These are phyloP conservation scores for Crotalaria pallida DNA, from an alignment of 306 rosid genomes.

Conservation along the genomic window DNA sequence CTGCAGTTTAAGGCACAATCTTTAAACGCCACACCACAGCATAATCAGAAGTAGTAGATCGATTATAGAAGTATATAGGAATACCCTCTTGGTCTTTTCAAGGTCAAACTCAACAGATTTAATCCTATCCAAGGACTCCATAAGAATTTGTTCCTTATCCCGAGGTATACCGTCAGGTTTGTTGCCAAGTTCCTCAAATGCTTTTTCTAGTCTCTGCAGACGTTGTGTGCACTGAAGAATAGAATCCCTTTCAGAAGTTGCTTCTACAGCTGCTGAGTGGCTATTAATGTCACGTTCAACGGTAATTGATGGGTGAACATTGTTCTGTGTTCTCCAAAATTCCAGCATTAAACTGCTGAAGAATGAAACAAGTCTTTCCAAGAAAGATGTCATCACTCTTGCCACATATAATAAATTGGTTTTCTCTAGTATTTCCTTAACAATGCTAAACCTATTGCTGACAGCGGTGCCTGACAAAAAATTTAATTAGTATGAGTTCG, in stretches of 20 bases:
- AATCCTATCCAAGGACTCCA: slow-evolving; percentile 84
- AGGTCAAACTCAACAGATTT: slow-evolving; percentile 85
- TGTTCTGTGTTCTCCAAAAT: slow-evolving; percentile 60
- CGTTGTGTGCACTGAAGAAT: slow-evolving; percentile 67
- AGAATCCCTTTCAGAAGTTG: slow-evolving; percentile 45
- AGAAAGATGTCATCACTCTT: slow-evolving; percentile 43
- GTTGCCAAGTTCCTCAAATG: slow-evolving; percentile 52
- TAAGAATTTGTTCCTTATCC: slow-evolving; percentile 79
- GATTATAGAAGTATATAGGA: slow-evolving; percentile 20
- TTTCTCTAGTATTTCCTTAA: slow-evolving; percentile 51
- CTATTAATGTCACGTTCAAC: slow-evolving; percentile 28
- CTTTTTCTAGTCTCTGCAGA: slow-evolving; percentile 69
- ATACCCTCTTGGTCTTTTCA: slow-evolving; percentile 87
- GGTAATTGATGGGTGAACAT: slow-evolving; percentile 51
- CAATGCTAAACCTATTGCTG: slow-evolving; percentile 31
- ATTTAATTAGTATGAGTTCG: neutral
- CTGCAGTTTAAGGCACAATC: slow-evolving; percentile 34
- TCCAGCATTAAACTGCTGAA: slow-evolving; percentile 42
- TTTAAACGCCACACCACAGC: neutral
- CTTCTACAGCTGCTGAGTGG: slow-evolving; percentile 45
- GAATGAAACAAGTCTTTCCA: slow-evolving; percentile 48
- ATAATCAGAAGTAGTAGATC: neutral
- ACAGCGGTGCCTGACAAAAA: slow-evolving; percentile 45
- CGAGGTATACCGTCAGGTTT: slow-evolving; percentile 75
- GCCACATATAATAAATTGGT: slow-evolving; percentile 34